Percentiles rank a stretch among this genome's conserved stretches.
Conservation (phyloP, 495 filamentous ascomycete species). For the Talaromyces stipitatus region DNA sequence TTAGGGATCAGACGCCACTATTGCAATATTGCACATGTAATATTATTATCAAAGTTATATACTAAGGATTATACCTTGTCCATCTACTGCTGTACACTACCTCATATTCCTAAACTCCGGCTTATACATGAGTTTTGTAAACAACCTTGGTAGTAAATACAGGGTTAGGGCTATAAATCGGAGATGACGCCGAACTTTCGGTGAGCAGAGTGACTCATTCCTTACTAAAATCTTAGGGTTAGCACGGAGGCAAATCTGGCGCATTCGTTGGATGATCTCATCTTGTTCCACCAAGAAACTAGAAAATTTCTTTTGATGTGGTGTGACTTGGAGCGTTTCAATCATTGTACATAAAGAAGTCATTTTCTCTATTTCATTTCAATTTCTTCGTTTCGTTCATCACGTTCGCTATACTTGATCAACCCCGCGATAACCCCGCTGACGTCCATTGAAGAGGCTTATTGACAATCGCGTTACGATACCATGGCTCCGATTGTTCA, state of each 20-base stretch:
- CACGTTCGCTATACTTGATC: neutral
- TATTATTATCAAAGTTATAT: neutral
- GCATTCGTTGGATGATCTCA: slow-evolving; percentile 1
- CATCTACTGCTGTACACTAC: neutral
- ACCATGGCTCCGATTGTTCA: slow-evolving; percentile 39
- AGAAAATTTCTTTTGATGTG: neutral
- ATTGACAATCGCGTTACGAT: neutral
- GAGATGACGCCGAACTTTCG: neutral
- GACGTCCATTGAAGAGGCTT: neutral
- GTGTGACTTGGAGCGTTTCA: neutral
- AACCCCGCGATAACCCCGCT: neutral
- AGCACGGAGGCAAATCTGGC: neutral
- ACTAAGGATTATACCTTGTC: neutral
- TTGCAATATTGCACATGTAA: neutral
- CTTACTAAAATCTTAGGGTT: no score
- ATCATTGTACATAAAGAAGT: neutral
- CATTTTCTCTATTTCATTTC: neutral
- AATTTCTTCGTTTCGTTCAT: neutral
- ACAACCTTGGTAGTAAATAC: no score
- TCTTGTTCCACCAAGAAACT: neutral
- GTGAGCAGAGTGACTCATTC: neutral
- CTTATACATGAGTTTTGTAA: no score
- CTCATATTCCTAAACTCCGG: neutral
- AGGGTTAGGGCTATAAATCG: neutral
- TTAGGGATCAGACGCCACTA: neutral